Percentiles rank a stretch among this genome's conserved stretches.
Evolutionary conservation across 495 filamentous ascomycete species (phyloP).

Genomic region (Aspergillus panamensis): DNA sequence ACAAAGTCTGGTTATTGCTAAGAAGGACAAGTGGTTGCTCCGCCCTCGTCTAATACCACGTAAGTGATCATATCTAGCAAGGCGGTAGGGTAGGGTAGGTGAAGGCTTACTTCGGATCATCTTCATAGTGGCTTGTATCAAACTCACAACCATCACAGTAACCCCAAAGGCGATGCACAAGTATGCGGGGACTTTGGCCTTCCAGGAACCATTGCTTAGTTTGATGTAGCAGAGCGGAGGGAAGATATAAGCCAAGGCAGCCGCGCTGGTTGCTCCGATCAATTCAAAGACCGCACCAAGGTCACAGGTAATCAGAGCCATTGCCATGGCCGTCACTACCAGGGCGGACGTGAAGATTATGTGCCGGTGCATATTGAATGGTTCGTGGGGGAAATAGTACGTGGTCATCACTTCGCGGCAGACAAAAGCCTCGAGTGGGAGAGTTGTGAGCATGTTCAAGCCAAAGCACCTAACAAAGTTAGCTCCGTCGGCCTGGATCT

Average conservation of each 20-base stretch:
- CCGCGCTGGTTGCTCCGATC: constrained; percentile 90
- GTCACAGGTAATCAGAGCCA: constrained; percentile 84
- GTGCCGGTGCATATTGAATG: constrained; percentile 79
- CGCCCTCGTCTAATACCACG: constrained; percentile 30
- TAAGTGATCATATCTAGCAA: constrained; percentile 1
- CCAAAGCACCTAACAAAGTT: constrained; percentile 66
- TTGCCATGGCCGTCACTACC: constrained; percentile 71
- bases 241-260: constrained; percentile 90
- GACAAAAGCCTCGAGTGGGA: constrained; percentile 94
- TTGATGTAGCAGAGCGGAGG: constrained; percentile 95
- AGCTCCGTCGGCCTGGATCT: constrained; percentile 13
- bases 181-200: constrained; percentile 70
- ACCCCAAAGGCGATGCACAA: constrained; percentile 71
- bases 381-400: constrained; percentile 82
- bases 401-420: constrained; percentile 95
- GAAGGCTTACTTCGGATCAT: constrained; percentile 49
- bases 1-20: constrained; percentile 7
- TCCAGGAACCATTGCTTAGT: constrained; percentile 63
- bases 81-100: background rate
- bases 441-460: constrained; percentile 95
- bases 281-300: constrained; percentile 92
- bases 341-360: constrained; percentile 77
- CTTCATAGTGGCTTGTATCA: constrained; percentile 69
- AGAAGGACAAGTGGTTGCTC: constrained; percentile 27
- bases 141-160: constrained; percentile 78